These are phyloP conservation scores for Zygoascus sp. DNA, from an alignment of 1,139 yeast species.

Conservation along the genomic window DNA sequence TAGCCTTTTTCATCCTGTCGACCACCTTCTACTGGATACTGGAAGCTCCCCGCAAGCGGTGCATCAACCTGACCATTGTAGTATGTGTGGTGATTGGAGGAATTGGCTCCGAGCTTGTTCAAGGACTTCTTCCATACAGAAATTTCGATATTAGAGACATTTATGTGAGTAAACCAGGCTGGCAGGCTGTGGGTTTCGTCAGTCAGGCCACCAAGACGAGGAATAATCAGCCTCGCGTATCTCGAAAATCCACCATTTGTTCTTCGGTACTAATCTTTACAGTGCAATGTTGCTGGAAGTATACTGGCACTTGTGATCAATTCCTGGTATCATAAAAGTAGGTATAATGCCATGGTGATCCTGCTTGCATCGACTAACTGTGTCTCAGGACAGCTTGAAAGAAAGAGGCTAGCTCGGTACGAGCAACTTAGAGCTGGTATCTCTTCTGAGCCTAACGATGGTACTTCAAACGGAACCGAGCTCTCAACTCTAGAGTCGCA, in stretches of 20 bases:
- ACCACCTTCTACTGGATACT: constrained; percentile 53
- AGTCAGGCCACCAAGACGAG: too few relatives aligned
- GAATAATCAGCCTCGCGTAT: too few relatives aligned
- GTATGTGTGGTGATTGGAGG: constrained; percentile 47
- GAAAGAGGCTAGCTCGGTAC: constrained; percentile 33
- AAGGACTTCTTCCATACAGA: constrained; percentile 28
- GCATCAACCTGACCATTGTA: constrained; percentile 42
- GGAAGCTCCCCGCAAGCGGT: constrained; percentile 42
- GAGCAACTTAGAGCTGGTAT: constrained; percentile 26
- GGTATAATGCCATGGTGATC: constrained; percentile 12
- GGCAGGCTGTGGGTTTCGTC: not conserved
- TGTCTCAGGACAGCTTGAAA: constrained; percentile 25
- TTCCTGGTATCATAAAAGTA: constrained; percentile 37
- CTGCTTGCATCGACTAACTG: not conserved
- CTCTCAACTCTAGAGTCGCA: constrained; percentile 17
- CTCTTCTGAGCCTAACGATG: not conserved
- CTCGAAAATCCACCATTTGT: not conserved
- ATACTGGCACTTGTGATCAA: constrained; percentile 31
- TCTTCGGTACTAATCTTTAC: constrained; percentile 4
- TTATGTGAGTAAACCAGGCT: constrained; percentile 1
- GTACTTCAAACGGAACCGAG: constrained; percentile 12
- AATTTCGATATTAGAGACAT: constrained; percentile 8
- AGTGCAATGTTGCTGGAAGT: constrained; percentile 37
- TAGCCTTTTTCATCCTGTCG: constrained; percentile 48
- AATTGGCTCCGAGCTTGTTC: constrained; percentile 51